Base-by-base conservation (phyloP, 1,284 basidiomycete species). In the Coniophora puteana region DNA sequence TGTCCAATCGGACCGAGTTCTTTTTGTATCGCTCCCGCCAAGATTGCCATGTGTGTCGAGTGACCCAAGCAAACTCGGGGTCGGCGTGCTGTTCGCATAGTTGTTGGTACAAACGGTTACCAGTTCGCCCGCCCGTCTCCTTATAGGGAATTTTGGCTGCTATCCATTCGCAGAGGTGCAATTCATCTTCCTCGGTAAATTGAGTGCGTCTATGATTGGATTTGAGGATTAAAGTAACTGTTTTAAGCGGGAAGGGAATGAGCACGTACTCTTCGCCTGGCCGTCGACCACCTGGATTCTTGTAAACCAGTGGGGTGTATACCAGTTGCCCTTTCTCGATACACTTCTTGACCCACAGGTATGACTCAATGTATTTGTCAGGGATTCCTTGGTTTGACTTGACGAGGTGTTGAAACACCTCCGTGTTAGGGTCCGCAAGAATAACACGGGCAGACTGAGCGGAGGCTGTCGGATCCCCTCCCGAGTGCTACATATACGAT, bases 1-100 rank as follows among this genome's bases (percentile, higher is more conserved):
- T 55, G 54, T 89, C 84, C 32, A 89, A 71, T 7, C 83, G 75
- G 1, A 65, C 55, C 0, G 80, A 66, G 49, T 89, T 83, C 61
- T 89, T 89, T 67, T 89, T 89, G 65, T 89, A 89, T 21, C 87
- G 72, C 55, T 89, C 86, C 26, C 87, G 76, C 86, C 86, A 89
- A 12, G 87, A 89, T 48, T 89, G 85, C 86, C 86, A 89, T 8
- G 86, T 87, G 55, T 89, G 86, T n/a, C 85, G 76, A 18, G 68
- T 71, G 17, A 87, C 87, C 86, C 86, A 89, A 2, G 72, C 68
- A 53, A 77, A 88, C 46, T 83, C 82, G 1, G 82, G 80, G 47
- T 86, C 79, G 39, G 62, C 59, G 29, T 65, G 66, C 86, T 83
- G 32, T 38, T 76, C 73, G 33, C 67, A 71, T 5, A 83, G 58